Evolutionary conservation across 2,329 filamentous ascomycete species (phyloP).

Genomic region (Colletotrichum noveboracense): DNA sequence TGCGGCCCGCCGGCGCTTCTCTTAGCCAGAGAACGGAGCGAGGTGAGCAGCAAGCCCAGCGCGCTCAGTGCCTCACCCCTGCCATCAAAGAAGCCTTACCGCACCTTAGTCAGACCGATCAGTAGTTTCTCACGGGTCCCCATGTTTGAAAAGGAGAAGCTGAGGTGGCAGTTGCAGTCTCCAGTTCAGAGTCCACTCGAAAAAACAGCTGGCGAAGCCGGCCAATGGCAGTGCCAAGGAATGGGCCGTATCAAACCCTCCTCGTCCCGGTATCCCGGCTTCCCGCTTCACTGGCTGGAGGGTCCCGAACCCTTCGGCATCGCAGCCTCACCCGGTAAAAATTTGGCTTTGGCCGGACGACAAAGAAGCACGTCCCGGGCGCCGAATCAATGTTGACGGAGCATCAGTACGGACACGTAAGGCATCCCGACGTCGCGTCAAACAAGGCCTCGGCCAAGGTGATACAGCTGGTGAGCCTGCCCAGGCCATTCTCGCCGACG

Average conservation of each 20-base stretch:
- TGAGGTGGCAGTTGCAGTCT: conserved; percentile 12
- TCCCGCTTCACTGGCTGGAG: conserved; percentile 13
- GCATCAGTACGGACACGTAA: not conserved
- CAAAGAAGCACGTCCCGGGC: not conserved
- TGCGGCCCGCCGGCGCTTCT: conserved; percentile 15
- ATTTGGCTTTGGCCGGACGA: not conserved
- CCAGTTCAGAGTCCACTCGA: not conserved
- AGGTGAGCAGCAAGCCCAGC: not conserved
- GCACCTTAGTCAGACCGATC: conserved; percentile 15
- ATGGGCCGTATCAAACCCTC: conserved; percentile 7
- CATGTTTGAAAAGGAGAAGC: conserved; percentile 13
- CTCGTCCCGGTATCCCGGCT: conserved; percentile 13
- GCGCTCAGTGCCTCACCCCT: conserved; percentile 13
- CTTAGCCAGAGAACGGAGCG: conserved; percentile 17
- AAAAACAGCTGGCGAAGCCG: not conserved
- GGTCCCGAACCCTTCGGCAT: not conserved
- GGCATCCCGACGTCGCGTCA: not conserved
- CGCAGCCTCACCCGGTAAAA: not conserved
- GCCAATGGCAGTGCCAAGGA: not conserved
- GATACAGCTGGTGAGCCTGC: not conserved
- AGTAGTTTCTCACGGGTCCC: conserved; percentile 1
- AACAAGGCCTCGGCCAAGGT: not conserved
- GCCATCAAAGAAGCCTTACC: not conserved
- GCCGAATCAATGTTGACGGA: not conserved
- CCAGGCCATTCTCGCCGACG: not conserved